Evolutionary conservation across 2,329 filamentous ascomycete genomes (phyloP).

Genomic region (Pseudofabraea citricarpa): DNA sequence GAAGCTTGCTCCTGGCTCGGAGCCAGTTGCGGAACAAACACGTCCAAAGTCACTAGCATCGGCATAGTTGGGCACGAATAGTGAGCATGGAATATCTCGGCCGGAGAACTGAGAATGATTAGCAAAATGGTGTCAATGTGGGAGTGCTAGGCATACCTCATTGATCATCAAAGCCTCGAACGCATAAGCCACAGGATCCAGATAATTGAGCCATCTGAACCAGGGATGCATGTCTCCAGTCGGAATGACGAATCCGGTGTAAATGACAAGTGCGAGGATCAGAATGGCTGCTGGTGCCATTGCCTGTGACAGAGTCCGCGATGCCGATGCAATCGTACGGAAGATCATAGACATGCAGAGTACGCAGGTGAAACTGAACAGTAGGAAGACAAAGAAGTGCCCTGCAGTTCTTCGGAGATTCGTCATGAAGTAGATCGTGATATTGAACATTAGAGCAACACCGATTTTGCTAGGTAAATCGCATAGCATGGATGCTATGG

Average conservation of each 20-base stretch:
- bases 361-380: slow-evolving; percentile 70
- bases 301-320: slow-evolving; percentile 53
- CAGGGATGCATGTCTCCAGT: slow-evolving; percentile 49
- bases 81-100: slow-evolving; percentile 17
- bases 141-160: slow-evolving; percentile 69
- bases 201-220: slow-evolving; percentile 57
- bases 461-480: slow-evolving; percentile 79
- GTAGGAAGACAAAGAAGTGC: slow-evolving; percentile 79
- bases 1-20: slow-evolving; percentile 43
- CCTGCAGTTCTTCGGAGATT: slow-evolving; percentile 70
- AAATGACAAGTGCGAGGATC: slow-evolving; percentile 50
- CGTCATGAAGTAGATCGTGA: slow-evolving; percentile 82
- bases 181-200: slow-evolving; percentile 66
- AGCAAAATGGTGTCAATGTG: not conserved
- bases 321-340: slow-evolving; percentile 72
- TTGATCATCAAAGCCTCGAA: slow-evolving; percentile 75
- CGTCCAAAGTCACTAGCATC: slow-evolving; percentile 13
- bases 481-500: slow-evolving; percentile 46
- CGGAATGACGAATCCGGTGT: slow-evolving; percentile 46
- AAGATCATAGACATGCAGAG: slow-evolving; percentile 84
- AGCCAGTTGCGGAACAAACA: slow-evolving; percentile 55
- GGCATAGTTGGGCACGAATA: slow-evolving; percentile 19
- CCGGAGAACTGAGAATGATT: slow-evolving; percentile 48
- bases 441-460: slow-evolving; percentile 74
- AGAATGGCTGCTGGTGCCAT: slow-evolving; percentile 43